phyloP scores from a whole-genome alignment of 2,329 filamentous ascomycete genomes.

The Curvularia verruculosa region DNA sequence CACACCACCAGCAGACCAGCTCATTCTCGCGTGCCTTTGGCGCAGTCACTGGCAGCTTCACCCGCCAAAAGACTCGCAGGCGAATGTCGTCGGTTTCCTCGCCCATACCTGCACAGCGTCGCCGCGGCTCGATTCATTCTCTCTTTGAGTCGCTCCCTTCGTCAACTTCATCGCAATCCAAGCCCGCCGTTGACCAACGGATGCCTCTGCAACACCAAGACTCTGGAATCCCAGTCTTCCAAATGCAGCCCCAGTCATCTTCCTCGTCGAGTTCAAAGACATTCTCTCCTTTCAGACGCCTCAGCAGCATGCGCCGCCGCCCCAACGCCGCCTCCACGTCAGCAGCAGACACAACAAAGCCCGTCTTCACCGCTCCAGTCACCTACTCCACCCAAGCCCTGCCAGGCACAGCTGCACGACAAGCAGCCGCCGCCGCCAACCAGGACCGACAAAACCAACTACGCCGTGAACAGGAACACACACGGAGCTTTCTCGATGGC shows the following conservation, averaged over 20 bases:
- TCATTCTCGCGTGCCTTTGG: constrained; percentile 42
- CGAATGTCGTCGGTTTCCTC: constrained; percentile 43
- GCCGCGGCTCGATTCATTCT: constrained; percentile 39
- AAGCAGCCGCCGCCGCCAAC: constrained; percentile 46
- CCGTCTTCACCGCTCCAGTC: constrained; percentile 26
- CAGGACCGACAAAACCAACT: constrained; percentile 38
- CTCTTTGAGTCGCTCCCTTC: constrained; percentile 33
- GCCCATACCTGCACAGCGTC: constrained; percentile 27
- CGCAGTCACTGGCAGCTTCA: constrained; percentile 37
- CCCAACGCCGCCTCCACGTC: constrained; percentile 38
- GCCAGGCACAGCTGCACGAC: constrained; percentile 41
- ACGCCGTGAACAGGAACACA: constrained; percentile 43
- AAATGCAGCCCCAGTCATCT: constrained; percentile 16
- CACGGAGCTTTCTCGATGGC: constrained; percentile 40
- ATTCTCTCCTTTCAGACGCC: constrained; percentile 34
- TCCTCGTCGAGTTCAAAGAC: constrained; percentile 24
- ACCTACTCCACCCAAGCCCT: constrained; percentile 22
- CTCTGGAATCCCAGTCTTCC: constrained; percentile 37
- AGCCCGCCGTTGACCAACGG: constrained; percentile 28
- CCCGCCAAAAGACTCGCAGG: constrained; percentile 43
- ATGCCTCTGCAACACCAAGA: constrained; percentile 42
- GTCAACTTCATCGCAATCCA: constrained; percentile 24
- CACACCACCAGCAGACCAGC: constrained; percentile 31
- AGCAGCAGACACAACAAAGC: constrained; percentile 26
- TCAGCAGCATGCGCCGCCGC: constrained; percentile 42